Conservation (phyloP, 78 protist genomes). For the Corallochytrium limacisporum region DNA sequence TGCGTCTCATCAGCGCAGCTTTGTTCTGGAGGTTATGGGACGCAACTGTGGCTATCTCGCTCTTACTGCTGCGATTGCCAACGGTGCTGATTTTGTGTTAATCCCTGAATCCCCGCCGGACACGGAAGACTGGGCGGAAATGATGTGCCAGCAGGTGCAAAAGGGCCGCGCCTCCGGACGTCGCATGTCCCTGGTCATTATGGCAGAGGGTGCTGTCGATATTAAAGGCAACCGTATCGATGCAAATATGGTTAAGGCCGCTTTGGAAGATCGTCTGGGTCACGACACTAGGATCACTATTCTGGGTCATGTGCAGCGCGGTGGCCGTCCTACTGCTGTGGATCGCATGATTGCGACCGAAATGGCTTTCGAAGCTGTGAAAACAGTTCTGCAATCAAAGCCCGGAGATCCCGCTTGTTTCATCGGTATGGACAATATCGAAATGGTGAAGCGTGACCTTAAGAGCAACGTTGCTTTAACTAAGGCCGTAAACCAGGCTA, state of each 20-base stretch:
- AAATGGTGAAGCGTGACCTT: too few relatives aligned
- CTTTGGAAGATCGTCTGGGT: background rate
- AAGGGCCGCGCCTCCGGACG: background rate
- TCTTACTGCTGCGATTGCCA: constrained; percentile 39
- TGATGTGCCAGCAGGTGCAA: constrained; percentile 18
- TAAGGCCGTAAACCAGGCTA: too few relatives aligned
- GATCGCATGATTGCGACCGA: constrained; percentile 40
- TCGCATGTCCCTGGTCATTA: constrained; percentile 38
- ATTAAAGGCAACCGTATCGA: constrained; percentile 27
- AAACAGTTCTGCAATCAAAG: background rate
- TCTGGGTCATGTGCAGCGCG: constrained; percentile 71
- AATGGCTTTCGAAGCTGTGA: background rate
- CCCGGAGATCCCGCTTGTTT: background rate
- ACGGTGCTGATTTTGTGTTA: constrained; percentile 58
- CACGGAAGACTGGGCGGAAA: constrained; percentile 32
- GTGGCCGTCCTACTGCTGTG: constrained; percentile 51
- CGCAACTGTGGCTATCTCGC: constrained; percentile 46
- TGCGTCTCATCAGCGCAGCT: constrained; percentile 43
- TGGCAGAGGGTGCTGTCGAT: constrained; percentile 59
- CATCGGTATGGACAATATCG: background rate
- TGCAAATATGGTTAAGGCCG: background rate
- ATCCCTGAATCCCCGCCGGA: constrained; percentile 55
- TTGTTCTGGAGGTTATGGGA: constrained; percentile 46
- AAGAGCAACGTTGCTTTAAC: too few relatives aligned
- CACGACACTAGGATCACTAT: constrained; percentile 56